Percentiles rank a stretch among this genome's conserved stretches.
Conservation (phyloP, 83 land plant species). For the Diphasiastrum complanatum region DNA sequence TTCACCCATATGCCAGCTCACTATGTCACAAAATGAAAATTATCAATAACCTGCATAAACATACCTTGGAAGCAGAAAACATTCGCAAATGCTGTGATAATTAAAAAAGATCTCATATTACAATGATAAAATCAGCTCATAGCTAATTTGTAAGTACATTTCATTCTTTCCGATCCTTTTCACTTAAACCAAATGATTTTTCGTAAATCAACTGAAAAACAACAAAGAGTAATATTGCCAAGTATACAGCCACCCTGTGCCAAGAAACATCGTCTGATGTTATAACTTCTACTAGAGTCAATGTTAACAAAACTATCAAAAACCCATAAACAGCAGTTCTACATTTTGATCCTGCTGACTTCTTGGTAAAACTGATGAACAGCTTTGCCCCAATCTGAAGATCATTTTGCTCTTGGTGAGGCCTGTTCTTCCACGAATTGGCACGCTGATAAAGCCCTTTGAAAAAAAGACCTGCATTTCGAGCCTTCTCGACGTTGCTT, state of each 20-base stretch:
- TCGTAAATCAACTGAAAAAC: slow-evolving; percentile 28
- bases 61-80: no score
- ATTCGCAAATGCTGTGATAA: no score
- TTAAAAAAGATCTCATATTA: no score
- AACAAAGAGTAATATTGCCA: slow-evolving; percentile 20
- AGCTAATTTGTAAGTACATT: no score
- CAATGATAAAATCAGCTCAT: no score
- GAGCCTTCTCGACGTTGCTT: slow-evolving; percentile 28
- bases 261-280: slow-evolving; percentile 15
- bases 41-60: no score
- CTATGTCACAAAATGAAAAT: no score
- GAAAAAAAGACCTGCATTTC: slow-evolving; percentile 44
- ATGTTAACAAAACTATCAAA: slow-evolving; percentile 27
- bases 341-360: slow-evolving; percentile 16
- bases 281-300: slow-evolving; percentile 23
- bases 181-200: no score
- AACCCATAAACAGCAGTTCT: slow-evolving; percentile 28
- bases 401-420: slow-evolving; percentile 18
- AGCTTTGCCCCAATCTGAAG: slow-evolving; percentile 21
- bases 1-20: no score
- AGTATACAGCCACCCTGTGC: slow-evolving; percentile 24
- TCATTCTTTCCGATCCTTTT: no score
- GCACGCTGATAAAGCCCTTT: slow-evolving; percentile 27
- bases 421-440: slow-evolving; percentile 25
- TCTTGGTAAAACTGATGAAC: slow-evolving; percentile 17